These are phyloP conservation scores for Eragrostis tef DNA, from an alignment of 202 grass and related monocot genomes.

Conservation along the genomic window DNA sequence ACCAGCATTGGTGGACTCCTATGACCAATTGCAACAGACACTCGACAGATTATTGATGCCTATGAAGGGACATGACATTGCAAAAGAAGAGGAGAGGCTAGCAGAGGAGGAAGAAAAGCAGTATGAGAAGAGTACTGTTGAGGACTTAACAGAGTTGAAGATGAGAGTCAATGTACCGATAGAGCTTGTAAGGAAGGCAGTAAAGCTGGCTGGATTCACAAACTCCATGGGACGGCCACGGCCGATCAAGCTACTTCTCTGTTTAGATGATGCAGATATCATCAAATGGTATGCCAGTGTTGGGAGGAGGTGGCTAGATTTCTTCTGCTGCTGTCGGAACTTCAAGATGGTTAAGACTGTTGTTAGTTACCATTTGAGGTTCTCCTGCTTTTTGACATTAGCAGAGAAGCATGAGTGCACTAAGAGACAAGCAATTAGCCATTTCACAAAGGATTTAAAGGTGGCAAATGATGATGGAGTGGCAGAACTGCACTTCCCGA, in stretches of 20 bases:
- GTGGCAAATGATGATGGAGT: constrained; percentile 59
- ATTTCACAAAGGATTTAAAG: constrained; percentile 88
- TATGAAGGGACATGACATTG: constrained; percentile 42
- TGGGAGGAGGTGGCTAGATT: constrained; percentile 87
- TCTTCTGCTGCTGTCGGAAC: constrained; percentile 86
- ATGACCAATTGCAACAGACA: constrained; percentile 76
- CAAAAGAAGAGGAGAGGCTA: constrained; percentile 61
- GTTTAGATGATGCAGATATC: constrained; percentile 87
- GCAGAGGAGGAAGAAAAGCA: constrained; percentile 68
- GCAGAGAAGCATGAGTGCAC: constrained; percentile 90
- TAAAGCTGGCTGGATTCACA: constrained; percentile 89
- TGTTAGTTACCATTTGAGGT: constrained; percentile 90
- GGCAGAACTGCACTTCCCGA: constrained; percentile 67
- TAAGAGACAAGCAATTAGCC: constrained; percentile 84
- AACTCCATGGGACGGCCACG: constrained; percentile 84
- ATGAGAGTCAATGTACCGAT: constrained; percentile 78
- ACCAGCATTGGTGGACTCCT: constrained; percentile 69
- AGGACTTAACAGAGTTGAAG: constrained; percentile 84
- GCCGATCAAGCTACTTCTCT: constrained; percentile 84
- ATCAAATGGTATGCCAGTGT: constrained; percentile 94
- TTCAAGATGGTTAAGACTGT: constrained; percentile 90
- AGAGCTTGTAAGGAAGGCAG: constrained; percentile 70
- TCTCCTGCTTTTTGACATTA: constrained; percentile 92
- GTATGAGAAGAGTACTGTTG: constrained; percentile 73
- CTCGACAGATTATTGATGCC: constrained; percentile 68